phyloP scores from a whole-genome alignment of 441 rosid genomes.

The Geranium incanum region DNA sequence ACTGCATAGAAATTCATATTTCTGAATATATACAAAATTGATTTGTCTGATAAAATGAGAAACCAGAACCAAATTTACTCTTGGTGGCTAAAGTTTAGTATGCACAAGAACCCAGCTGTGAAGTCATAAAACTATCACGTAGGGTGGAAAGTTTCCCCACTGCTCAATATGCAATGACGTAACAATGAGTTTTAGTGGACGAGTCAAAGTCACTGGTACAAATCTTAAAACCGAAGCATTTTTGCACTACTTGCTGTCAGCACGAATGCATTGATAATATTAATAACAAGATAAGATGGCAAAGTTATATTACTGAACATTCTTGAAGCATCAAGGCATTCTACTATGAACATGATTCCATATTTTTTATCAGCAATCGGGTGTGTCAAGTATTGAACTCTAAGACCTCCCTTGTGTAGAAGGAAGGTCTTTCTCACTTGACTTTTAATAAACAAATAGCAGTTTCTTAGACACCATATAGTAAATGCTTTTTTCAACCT shows the following conservation, averaged over 20 bases:
- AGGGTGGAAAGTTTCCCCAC: not conserved
- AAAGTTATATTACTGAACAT: too few species aligned
- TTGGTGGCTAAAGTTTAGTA: not conserved
- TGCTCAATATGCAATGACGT: not conserved
- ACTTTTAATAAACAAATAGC: too few species aligned
- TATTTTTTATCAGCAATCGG: too few species aligned
- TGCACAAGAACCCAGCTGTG: not conserved
- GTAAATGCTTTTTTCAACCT: too few species aligned
- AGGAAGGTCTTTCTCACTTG: too few species aligned
- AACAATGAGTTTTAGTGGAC: not conserved
- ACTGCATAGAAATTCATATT: constrained; percentile 6
- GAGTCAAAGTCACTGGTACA: not conserved
- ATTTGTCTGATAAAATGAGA: too few species aligned
- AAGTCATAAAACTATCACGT: not conserved
- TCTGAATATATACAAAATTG: not conserved
- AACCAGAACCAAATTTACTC: not conserved
- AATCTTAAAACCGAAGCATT: not conserved
- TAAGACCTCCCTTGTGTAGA: too few species aligned
- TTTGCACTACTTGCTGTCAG: not conserved
- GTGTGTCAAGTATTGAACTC: too few species aligned
- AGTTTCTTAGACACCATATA: too few species aligned
- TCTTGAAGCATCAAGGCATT: too few species aligned
- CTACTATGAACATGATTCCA: too few species aligned
- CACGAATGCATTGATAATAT: not conserved
- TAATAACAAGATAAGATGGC: too few species aligned